Evolutionary conservation across 2,329 filamentous ascomycete species (phyloP).

Genomic region (Coniosporium tulheliwenetii): DNA sequence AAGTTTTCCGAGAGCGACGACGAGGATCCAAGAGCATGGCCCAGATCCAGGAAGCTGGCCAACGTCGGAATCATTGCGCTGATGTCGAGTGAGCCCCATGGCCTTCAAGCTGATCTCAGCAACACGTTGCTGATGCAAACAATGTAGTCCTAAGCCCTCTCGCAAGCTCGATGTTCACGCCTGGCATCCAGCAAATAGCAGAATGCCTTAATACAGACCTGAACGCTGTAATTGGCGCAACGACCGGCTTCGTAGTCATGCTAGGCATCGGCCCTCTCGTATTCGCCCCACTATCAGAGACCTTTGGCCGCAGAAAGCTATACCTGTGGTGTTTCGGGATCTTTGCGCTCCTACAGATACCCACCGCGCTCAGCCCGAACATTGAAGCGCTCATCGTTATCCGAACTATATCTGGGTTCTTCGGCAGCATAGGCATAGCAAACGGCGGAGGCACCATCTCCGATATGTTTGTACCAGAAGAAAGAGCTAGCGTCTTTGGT

Average conservation of each 20-base stretch:
- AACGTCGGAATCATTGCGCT: slow-evolving; percentile 35
- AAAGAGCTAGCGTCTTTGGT: slow-evolving; percentile 29
- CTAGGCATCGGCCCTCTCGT: slow-evolving; percentile 31
- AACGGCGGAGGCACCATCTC: slow-evolving; percentile 36
- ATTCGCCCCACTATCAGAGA: slow-evolving; percentile 30
- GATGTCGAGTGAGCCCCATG: slow-evolving; percentile 26
- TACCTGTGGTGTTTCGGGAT: slow-evolving; percentile 29
- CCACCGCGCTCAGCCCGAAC: slow-evolving; percentile 30
- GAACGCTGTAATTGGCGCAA: slow-evolving; percentile 30
- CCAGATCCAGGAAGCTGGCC: slow-evolving; percentile 25
- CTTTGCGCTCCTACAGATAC: slow-evolving; percentile 31
- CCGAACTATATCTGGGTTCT: slow-evolving; percentile 31
- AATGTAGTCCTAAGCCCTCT: slow-evolving; percentile 28
- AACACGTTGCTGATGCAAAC: slow-evolving; percentile 1
- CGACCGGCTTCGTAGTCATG: slow-evolving; percentile 34
- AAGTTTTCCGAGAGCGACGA: slow-evolving; percentile 21
- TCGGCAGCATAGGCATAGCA: slow-evolving; percentile 33
- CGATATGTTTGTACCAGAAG: slow-evolving; percentile 32
- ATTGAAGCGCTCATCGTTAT: slow-evolving; percentile 27
- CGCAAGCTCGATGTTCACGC: slow-evolving; percentile 35
- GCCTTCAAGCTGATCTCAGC: slow-evolving; percentile 1
- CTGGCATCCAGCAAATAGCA: slow-evolving; percentile 34
- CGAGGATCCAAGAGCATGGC: slow-evolving; percentile 32
- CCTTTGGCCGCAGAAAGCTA: slow-evolving; percentile 27
- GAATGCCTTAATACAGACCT: slow-evolving; percentile 25